Conservation (phyloP, 306 rosid species). For the Oxytropis ochrocephala region DNA sequence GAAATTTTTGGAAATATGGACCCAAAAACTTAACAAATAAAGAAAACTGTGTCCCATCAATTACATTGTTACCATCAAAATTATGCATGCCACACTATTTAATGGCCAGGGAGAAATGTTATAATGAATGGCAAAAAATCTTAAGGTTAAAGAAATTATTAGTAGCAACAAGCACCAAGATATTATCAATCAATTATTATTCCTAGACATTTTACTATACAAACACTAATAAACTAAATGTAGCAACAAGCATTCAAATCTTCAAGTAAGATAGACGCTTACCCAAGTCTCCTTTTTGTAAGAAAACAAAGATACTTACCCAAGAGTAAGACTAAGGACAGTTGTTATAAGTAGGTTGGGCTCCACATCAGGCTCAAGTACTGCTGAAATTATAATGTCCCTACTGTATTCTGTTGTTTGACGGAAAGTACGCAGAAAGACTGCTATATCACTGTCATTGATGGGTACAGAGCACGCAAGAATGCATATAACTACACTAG, state of each 20-base stretch:
- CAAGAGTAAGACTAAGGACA: constrained; percentile 51
- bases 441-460: constrained; percentile 33
- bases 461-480: constrained; percentile 53
- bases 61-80: constrained; percentile 3
- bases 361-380: constrained; percentile 63
- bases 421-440: constrained; percentile 55
- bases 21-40: constrained; percentile 2
- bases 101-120: background rate
- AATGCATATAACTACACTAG: constrained; percentile 60
- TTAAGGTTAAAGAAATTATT: background rate
- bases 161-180: background rate
- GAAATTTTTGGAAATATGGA: constrained; percentile 4
- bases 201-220: background rate
- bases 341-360: constrained; percentile 72
- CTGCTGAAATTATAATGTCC: constrained; percentile 53
- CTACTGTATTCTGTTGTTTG: constrained; percentile 50
- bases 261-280: constrained; percentile 27
- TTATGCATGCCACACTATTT: background rate
- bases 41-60: background rate
- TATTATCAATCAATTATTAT: too few species aligned
- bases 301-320: constrained; percentile 42
- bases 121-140: background rate
- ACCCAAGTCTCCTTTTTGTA: constrained; percentile 36
- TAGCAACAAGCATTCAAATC: constrained; percentile 12
- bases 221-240: background rate